phyloP scores from a whole-genome alignment of 2,329 filamentous ascomycete genomes.

The Hypoxylon sp. region DNA sequence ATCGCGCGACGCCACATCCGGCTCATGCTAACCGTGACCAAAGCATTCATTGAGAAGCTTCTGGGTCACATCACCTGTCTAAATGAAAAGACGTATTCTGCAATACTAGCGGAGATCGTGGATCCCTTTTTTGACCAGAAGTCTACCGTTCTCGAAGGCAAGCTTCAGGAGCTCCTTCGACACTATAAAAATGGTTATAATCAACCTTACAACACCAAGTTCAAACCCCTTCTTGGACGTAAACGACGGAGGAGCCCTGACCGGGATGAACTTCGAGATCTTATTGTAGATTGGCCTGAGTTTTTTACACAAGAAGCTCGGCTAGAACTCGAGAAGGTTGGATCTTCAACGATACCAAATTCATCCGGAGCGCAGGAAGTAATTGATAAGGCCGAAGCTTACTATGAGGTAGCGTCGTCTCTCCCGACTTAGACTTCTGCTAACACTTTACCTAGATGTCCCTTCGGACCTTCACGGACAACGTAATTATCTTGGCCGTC shows the following conservation, averaged over 20 bases:
- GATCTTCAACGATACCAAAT: conserved; percentile 19
- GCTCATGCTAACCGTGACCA: conserved; percentile 50
- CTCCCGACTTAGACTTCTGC: neutral
- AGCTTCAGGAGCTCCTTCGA: conserved; percentile 58
- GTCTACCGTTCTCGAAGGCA: conserved; percentile 50
- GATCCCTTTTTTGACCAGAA: conserved; percentile 52
- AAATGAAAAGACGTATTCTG: conserved; percentile 45
- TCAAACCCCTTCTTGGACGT: conserved; percentile 43
- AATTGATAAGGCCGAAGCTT: conserved; percentile 62
- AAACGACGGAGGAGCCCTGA: conserved; percentile 37
- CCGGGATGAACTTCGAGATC: conserved; percentile 36
- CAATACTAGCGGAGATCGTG: conserved; percentile 47
- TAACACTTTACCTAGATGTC: conserved; percentile 46
- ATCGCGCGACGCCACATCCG: conserved; percentile 58
- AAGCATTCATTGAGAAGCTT: conserved; percentile 57
- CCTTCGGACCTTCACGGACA: conserved; percentile 55
- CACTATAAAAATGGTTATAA: conserved; percentile 57
- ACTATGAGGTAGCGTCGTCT: conserved; percentile 58
- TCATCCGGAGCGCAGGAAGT: conserved; percentile 58
- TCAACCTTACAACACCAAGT: conserved; percentile 55
- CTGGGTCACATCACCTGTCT: conserved; percentile 55
- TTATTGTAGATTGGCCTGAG: conserved; percentile 44
- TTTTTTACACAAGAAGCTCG: conserved; percentile 47
- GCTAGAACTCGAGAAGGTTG: conserved; percentile 29
- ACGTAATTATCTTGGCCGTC: conserved; percentile 55